These are phyloP conservation scores for Starmerella tilneyi DNA, from an alignment of 805 yeast genomes.

Conservation along the genomic window DNA sequence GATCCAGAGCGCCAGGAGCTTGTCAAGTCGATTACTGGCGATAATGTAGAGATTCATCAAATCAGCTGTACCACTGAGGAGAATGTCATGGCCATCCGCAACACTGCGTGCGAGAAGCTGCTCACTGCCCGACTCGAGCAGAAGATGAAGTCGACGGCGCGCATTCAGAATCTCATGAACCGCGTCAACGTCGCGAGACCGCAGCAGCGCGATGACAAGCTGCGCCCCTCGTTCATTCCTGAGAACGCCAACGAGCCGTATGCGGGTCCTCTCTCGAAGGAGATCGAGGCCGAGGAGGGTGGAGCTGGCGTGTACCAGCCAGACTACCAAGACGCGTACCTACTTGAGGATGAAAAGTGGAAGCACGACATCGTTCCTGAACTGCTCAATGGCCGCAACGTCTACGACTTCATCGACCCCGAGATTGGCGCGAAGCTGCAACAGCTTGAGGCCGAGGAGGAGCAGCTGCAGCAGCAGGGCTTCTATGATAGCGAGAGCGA, in stretches of 20 bases:
- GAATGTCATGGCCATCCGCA: constrained; percentile 89
- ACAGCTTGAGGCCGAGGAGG: constrained; percentile 96
- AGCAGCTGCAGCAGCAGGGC: constrained; percentile 83
- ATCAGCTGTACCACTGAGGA: constrained; percentile 91
- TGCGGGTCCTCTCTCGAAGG: constrained; percentile 61
- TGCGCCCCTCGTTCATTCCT: constrained; percentile 71
- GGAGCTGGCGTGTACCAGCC: constrained; percentile 98
- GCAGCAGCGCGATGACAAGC: constrained; percentile 70
- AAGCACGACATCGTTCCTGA: constrained; percentile 96
- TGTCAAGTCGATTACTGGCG: constrained; percentile 47
- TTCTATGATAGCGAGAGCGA: constrained; percentile 66
- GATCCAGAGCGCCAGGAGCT: constrained; percentile 63
- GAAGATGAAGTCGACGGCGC: constrained; percentile 83
- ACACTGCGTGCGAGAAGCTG: constrained; percentile 93
- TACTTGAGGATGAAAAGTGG: constrained; percentile 95
- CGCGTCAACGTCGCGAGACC: constrained; percentile 94
- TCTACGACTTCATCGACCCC: constrained; percentile 93
- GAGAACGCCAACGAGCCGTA: constrained; percentile 73
- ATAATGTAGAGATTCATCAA: constrained; percentile 86
- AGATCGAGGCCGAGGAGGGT: constrained; percentile 87
- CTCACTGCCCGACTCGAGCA: constrained; percentile 93
- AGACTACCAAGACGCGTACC: constrained; percentile 82
- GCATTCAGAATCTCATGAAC: constrained; percentile 80
- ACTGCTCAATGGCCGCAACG: constrained; percentile 88
- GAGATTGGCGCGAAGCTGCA: constrained; percentile 88